phyloP scores from a whole-genome alignment of 2,329 filamentous ascomycete genomes.

The Exophiala dermatitidis region DNA sequence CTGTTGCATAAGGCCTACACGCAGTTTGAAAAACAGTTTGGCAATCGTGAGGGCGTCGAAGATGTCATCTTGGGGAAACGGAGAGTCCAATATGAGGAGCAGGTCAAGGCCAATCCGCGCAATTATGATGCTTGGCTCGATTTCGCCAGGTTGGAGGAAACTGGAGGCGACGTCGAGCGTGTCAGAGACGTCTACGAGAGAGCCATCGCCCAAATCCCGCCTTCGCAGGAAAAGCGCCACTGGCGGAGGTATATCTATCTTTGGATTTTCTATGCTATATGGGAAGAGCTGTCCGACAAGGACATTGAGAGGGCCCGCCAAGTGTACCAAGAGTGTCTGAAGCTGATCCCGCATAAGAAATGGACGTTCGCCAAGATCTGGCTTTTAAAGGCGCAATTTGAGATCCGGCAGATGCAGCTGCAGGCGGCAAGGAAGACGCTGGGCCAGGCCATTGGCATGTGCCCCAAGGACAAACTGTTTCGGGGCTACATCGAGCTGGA shows the following conservation, averaged over 20 bases:
- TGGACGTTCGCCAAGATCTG: conserved; percentile 98
- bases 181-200: conserved; percentile 91
- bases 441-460: conserved; percentile 84
- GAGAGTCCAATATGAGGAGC: conserved; percentile 86
- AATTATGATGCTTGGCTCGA: conserved; percentile 99
- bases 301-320: conserved; percentile 73
- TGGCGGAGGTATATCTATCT: conserved; percentile 97
- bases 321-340: conserved; percentile 83
- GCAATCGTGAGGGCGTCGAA: conserved; percentile 85
- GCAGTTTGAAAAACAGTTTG: conserved; percentile 96
- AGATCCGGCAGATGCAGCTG: conserved; percentile 78
- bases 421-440: conserved; percentile 77
- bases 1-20: conserved; percentile 89
- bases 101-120: conserved; percentile 85
- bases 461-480: conserved; percentile 93
- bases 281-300: conserved; percentile 80
- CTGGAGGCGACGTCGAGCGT: conserved; percentile 70
- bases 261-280: conserved; percentile 95
- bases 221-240: conserved; percentile 91
- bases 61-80: conserved; percentile 94
- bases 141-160: conserved; percentile 83
- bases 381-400: conserved; percentile 88
- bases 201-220: conserved; percentile 89
- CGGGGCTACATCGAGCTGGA: conserved; percentile 89
- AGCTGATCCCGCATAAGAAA: conserved; percentile 85